Conservation (phyloP, 2,329 filamentous ascomycete genomes). For the Fusarium guadeloupense region DNA sequence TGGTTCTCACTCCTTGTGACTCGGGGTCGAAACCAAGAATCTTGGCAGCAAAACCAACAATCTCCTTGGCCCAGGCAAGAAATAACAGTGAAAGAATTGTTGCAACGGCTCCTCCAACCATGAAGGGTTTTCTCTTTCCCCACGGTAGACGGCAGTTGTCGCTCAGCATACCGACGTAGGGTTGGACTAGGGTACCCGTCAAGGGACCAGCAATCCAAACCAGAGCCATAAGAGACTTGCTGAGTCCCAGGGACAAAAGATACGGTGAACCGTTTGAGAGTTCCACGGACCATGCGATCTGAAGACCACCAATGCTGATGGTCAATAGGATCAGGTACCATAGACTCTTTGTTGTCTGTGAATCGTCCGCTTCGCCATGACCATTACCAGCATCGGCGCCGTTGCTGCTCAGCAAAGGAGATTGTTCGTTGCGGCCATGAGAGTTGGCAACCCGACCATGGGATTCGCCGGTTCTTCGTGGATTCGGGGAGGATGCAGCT, state of each 20-base stretch:
- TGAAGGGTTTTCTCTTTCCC: slow-evolving; percentile 85
- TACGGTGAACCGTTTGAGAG: slow-evolving; percentile 92
- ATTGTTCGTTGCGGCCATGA: slow-evolving; percentile 42
- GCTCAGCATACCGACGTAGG: slow-evolving; percentile 82
- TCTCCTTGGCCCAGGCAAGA: slow-evolving; percentile 78
- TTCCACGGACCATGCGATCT: slow-evolving; percentile 96
- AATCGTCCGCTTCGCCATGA: slow-evolving; percentile 37
- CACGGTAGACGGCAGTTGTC: slow-evolving; percentile 78
- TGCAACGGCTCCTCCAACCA: slow-evolving; percentile 73
- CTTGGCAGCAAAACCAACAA: slow-evolving; percentile 72
- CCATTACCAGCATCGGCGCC: slow-evolving; percentile 12
- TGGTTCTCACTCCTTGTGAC: slow-evolving; percentile 69
- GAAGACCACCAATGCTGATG: slow-evolving; percentile 84
- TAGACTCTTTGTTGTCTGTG: slow-evolving; percentile 77
- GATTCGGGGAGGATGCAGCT: slow-evolving; percentile 9
- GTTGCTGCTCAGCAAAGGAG: slow-evolving; percentile 43
- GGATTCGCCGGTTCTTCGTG: slow-evolving; percentile 23
- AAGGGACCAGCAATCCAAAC: slow-evolving; percentile 87
- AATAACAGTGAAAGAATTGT: slow-evolving; percentile 74
- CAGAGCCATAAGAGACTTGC: slow-evolving; percentile 82
- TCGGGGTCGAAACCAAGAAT: slow-evolving; percentile 76
- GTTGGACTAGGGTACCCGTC: slow-evolving; percentile 81
- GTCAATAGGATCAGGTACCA: slow-evolving; percentile 90
- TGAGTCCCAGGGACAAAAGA: slow-evolving; percentile 80
- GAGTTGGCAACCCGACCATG: slow-evolving; percentile 24